Evolutionary conservation across 2,329 filamentous ascomycete genomes (phyloP).

Genomic region (Fusarium tanahbumbuense): DNA sequence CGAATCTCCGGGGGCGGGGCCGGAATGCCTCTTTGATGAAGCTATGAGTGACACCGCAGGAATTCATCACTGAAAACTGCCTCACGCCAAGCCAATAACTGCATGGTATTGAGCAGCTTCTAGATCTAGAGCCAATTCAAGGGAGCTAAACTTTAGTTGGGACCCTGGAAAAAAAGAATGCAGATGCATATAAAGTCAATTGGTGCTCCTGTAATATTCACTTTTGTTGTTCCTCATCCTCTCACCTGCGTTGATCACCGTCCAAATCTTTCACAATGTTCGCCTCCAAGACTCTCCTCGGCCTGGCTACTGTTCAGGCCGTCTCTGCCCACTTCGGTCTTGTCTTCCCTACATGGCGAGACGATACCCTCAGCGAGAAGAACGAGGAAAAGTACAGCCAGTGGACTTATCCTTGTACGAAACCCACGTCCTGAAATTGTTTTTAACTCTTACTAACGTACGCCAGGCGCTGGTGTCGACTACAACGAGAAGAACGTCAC

Average conservation of each 20-base stretch:
- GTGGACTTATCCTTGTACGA: conserved; percentile 64
- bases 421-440: not conserved
- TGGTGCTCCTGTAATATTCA: conserved; percentile 5
- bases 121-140: conserved; percentile 12
- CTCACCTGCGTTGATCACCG: not conserved
- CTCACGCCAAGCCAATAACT: conserved; percentile 35
- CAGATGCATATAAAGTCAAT: conserved; percentile 32
- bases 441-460: conserved; percentile 6
- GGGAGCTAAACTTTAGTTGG: conserved; percentile 18
- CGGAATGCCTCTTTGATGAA: conserved; percentile 9
- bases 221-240: conserved; percentile 5
- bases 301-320: conserved; percentile 52
- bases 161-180: conserved; percentile 2
- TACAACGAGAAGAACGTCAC: conserved; percentile 59
- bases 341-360: conserved; percentile 61
- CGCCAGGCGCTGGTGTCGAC: conserved; percentile 60
- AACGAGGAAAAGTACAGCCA: conserved; percentile 58
- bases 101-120: conserved; percentile 16
- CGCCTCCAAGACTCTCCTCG: conserved; percentile 49
- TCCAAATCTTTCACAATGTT: conserved; percentile 41
- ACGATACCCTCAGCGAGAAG: conserved; percentile 57
- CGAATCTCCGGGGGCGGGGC: conserved; percentile 28
- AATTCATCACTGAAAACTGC: conserved; percentile 27
- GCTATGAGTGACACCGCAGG: conserved; percentile 17
- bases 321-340: conserved; percentile 62